Evolutionary conservation across 306 rosid genomes (phyloP), one percentile per base, ranked within the genome.

Genomic region (Malus fusca): DNA sequence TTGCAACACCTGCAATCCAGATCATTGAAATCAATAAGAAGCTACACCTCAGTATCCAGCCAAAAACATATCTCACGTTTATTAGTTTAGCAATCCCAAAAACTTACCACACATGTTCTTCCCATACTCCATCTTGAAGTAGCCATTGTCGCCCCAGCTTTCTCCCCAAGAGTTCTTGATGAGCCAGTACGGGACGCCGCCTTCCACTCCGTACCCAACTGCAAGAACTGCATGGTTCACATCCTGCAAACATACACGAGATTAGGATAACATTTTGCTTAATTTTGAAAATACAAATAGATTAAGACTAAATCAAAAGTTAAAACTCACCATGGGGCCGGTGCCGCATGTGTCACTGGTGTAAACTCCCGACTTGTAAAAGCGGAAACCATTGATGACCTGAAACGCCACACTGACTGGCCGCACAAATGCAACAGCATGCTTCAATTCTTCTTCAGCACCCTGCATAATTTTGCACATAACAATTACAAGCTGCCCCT

Each of bases 171-270:
- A 95, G 82, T 95, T 95, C 85, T 95, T 95, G 35, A 90, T 52
- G 70, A 92, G 88, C 99, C 99, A 95, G 86, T 86, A 95, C 12
- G 97, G 91, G 65, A 82, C 79, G 12, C 88, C 89, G 70, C 83
- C 59, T 83, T 95, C 97, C 7, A 80, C 87, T 75, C 99, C 99
- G 79, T 92, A 95, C 74, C 99, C 99, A 74, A 95, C 96, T 17
- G 97, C 99, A 56, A 95, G 84, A 84, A 92, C 99, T 21, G 97
- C 99, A 73, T 95, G 99, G 87, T 95, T 95, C 87, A 95, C 99
- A 79, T 95, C 97, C 99, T 95, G 93, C 79, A 75, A 81, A 70
- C 79, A 75, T 77, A 79, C 44, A 61, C 8, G 23, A 42, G 1
- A 21, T 25, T 28, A 28, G 26, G 22, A 33, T 13, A 10, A 58